These are phyloP conservation scores for Picochlorum sp. DNA, from an alignment of 139 green algal genomes.

Conservation along the genomic window DNA sequence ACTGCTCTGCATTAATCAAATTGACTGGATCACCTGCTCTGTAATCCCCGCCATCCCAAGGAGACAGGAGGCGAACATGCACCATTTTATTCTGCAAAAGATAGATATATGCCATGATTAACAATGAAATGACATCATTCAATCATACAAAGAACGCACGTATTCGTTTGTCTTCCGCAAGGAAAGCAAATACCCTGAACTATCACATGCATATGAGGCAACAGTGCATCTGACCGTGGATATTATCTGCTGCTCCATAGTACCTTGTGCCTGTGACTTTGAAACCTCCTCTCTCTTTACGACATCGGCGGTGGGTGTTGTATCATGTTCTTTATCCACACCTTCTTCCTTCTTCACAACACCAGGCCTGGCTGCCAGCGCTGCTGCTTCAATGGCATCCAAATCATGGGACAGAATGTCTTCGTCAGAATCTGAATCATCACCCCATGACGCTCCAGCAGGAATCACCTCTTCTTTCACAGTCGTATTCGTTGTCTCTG, in stretches of 20 bases:
- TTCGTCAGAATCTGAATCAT: background rate
- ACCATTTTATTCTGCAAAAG: conserved; percentile 20
- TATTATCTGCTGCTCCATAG: no score
- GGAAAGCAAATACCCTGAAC: no score
- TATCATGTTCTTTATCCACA: background rate
- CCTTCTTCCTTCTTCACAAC: background rate
- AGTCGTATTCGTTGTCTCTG: no score
- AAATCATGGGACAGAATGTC: background rate
- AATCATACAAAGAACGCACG: background rate
- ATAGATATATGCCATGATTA: background rate
- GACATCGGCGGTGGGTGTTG: background rate
- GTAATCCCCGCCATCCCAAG: background rate
- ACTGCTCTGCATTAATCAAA: conserved; percentile 28
- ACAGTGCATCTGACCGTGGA: no score
- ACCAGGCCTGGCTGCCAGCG: background rate
- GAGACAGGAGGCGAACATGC: conserved; percentile 25
- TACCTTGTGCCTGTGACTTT: no score
- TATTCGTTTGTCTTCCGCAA: no score
- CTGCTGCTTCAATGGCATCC: background rate
- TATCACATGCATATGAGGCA: no score
- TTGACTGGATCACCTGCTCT: conserved; percentile 44
- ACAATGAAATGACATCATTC: background rate
- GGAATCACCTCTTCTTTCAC: background rate
- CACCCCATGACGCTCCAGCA: background rate
- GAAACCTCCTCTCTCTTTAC: no score